phyloP scores from a whole-genome alignment of 371 early-diverging fungal species.

The Lichtheimia ornata region DNA sequence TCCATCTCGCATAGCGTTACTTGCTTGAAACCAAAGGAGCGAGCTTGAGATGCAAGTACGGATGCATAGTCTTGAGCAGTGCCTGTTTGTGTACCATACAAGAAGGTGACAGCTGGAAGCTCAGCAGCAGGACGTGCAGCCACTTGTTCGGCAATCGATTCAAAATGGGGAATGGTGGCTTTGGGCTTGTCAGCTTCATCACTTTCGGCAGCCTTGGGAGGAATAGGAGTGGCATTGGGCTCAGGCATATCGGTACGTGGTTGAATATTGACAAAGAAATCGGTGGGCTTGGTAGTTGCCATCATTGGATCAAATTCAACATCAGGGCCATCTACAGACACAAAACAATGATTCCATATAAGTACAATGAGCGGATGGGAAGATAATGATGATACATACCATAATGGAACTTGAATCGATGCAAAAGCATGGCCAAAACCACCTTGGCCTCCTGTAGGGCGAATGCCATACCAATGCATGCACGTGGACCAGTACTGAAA shows the following conservation, averaged over 20 bases:
- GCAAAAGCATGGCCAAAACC: slow-evolving; percentile 50
- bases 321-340: slow-evolving; percentile 34
- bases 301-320: slow-evolving; percentile 31
- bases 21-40: slow-evolving; percentile 45
- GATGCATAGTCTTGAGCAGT: slow-evolving; percentile 58
- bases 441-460: slow-evolving; percentile 63
- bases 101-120: slow-evolving; percentile 46
- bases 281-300: slow-evolving; percentile 42
- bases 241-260: slow-evolving; percentile 44
- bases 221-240: slow-evolving; percentile 16
- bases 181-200: background rate
- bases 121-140: slow-evolving; percentile 8
- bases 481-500: slow-evolving; percentile 51
- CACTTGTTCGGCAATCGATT: slow-evolving; percentile 3
- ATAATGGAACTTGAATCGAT: slow-evolving; percentile 41
- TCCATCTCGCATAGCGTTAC: slow-evolving; percentile 39
- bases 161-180: slow-evolving; percentile 3
- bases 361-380: background rate
- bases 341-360: background rate
- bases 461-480: slow-evolving; percentile 55
- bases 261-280: slow-evolving; percentile 37
- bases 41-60: slow-evolving; percentile 41
- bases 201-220: background rate
- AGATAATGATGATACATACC: slow-evolving; percentile 12
- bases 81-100: slow-evolving; percentile 60